Evolutionary conservation across 2,329 filamentous ascomycete species (phyloP).

Genomic region (Hymenoscyphus fructigenus): DNA sequence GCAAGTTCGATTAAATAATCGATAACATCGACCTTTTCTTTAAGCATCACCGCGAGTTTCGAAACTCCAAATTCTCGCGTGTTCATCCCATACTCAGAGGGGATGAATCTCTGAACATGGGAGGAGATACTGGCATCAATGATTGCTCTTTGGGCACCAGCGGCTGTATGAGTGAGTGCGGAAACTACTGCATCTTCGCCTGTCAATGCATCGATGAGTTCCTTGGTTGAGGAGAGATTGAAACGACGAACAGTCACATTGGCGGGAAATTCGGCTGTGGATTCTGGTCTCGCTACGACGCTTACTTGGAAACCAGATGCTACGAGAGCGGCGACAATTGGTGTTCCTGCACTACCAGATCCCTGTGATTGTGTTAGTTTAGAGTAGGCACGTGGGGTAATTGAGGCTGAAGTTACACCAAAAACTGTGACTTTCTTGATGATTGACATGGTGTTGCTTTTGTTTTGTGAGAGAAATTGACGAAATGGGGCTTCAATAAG

Average conservation of each 20-base stretch:
- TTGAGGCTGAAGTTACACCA: no score
- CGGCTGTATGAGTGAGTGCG: conserved; percentile 39
- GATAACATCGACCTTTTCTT: conserved; percentile 45
- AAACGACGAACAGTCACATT: conserved; percentile 44
- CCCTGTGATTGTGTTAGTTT: conserved; percentile 17
- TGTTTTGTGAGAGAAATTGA: no score
- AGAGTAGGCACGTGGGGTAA: no score
- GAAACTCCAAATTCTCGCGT: conserved; percentile 41
- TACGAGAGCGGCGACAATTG: conserved; percentile 29
- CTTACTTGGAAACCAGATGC: conserved; percentile 44
- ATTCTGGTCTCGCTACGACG: conserved; percentile 45
- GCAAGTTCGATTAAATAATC: conserved; percentile 43
- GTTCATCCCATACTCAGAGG: conserved; percentile 53
- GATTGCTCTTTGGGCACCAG: conserved; percentile 47
- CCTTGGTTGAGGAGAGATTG: conserved; percentile 44
- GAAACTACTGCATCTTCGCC: conserved; percentile 60
- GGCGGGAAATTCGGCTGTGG: conserved; percentile 26
- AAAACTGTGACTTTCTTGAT: no score
- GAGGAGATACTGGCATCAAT: conserved; percentile 59
- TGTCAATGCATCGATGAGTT: conserved; percentile 48
- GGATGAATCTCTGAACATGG: conserved; percentile 60
- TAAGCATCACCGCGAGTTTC: conserved; percentile 46
- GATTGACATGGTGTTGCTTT: no score
- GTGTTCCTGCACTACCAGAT: conserved; percentile 27
- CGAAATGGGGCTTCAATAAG: no score